phyloP scores from a whole-genome alignment of 768 basidiomycete species.

The Pleurotus pulmonarius region DNA sequence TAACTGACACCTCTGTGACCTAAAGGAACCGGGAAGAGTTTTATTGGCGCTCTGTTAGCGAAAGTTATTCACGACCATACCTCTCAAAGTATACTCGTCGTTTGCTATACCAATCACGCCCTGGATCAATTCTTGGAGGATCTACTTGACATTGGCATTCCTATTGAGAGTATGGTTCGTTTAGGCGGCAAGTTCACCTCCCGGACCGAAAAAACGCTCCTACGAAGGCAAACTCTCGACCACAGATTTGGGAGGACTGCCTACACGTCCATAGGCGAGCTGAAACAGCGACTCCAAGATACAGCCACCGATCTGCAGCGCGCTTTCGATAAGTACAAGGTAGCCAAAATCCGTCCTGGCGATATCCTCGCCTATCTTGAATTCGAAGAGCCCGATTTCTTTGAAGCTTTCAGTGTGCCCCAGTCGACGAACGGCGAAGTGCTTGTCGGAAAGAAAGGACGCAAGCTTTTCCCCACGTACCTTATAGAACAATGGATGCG shows the following conservation, averaged over 20 bases:
- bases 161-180: constrained; percentile 44
- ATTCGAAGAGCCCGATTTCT: constrained; percentile 45
- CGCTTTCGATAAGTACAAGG: constrained; percentile 24
- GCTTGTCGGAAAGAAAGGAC: constrained; percentile 35
- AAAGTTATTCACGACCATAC: constrained; percentile 53
- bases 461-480: constrained; percentile 29
- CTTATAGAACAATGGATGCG: constrained; percentile 45
- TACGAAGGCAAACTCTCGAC: constrained; percentile 20
- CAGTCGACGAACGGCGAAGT: constrained; percentile 39
- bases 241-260: constrained; percentile 25
- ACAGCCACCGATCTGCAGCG: constrained; percentile 19
- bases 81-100: constrained; percentile 52
- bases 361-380: constrained; percentile 46
- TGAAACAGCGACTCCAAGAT: constrained; percentile 8
- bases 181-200: constrained; percentile 54
- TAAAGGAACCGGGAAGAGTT: constrained; percentile 71
- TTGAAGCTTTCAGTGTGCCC: constrained; percentile 42
- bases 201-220: constrained; percentile 38
- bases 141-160: constrained; percentile 58
- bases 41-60: constrained; percentile 64
- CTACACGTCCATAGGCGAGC: constrained; percentile 37
- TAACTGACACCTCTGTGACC: neutral
- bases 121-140: constrained; percentile 68
- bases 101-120: constrained; percentile 75
- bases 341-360: constrained; percentile 12